phyloP scores from a whole-genome alignment of 805 yeast species.

The Brettanomyces bruxellensis region DNA sequence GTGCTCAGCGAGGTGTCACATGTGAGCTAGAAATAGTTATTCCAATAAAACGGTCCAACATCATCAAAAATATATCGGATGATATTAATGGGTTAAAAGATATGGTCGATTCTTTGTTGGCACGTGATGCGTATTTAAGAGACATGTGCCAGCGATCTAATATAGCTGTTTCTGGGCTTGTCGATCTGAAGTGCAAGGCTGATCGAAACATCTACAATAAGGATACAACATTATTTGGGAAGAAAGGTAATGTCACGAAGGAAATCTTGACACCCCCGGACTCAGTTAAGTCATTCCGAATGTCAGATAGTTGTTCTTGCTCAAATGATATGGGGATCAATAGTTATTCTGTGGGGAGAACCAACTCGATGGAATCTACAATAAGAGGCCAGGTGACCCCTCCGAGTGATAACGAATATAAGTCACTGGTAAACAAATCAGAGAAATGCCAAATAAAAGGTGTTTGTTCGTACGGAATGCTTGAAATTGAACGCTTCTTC shows the following conservation, averaged over 20 bases:
- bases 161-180: slow-evolving; percentile 22
- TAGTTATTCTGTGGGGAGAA: not conserved
- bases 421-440: not conserved
- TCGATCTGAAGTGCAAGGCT: slow-evolving; percentile 14
- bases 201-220: slow-evolving; percentile 1
- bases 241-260: not conserved
- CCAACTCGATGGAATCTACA: not conserved
- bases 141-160: slow-evolving; percentile 18
- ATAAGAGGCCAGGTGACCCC: not conserved
- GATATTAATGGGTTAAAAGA: slow-evolving; percentile 23
- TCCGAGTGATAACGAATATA: not conserved
- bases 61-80: slow-evolving; percentile 26
- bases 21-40: slow-evolving; percentile 50
- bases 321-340: not conserved
- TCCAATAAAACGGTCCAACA: slow-evolving; percentile 39
- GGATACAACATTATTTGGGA: not conserved
- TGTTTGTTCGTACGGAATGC: slow-evolving; percentile 4
- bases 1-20: slow-evolving; percentile 39
- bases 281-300: not conserved
- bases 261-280: slow-evolving; percentile 4
- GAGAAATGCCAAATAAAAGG: slow-evolving; percentile 6
- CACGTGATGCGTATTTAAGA: slow-evolving; percentile 18
- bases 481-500: slow-evolving; percentile 9
- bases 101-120: slow-evolving; percentile 20
- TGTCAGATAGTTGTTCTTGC: not conserved